These are phyloP conservation scores for Sphaerulina musiva DNA, from an alignment of 2,329 filamentous ascomycete species.

Conservation along the genomic window DNA sequence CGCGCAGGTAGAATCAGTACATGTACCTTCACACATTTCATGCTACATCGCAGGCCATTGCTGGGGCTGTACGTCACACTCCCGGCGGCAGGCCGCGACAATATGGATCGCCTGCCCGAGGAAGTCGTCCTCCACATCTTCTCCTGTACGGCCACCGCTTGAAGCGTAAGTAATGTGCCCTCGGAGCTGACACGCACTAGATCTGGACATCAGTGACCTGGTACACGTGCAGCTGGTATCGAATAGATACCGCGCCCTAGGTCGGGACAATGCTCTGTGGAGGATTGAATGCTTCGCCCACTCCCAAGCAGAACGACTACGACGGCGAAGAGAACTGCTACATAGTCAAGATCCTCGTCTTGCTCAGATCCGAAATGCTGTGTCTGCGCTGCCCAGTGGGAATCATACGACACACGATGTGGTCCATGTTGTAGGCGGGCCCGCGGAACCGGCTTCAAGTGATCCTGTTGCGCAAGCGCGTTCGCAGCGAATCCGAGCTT, in stretches of 20 bases:
- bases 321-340: conserved; percentile 46
- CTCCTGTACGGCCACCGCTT: conserved; percentile 32
- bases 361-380: conserved; percentile 38
- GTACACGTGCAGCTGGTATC: conserved; percentile 64
- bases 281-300: conserved; percentile 65
- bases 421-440: conserved; percentile 17
- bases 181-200: conserved; percentile 36
- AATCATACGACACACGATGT: conserved; percentile 24
- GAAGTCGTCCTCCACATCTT: conserved; percentile 43
- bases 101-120: conserved; percentile 29
- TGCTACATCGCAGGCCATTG: conserved; percentile 4
- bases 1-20: not conserved
- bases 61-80: conserved; percentile 3
- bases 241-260: conserved; percentile 57
- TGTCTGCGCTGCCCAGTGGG: conserved; percentile 30
- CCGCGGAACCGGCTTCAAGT: conserved; percentile 12
- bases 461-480: conserved; percentile 19
- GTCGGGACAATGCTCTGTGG: conserved; percentile 72
- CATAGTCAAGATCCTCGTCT: conserved; percentile 39
- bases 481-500: conserved; percentile 44
- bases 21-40: not conserved
- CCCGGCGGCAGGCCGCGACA: conserved; percentile 1
- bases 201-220: conserved; percentile 58
- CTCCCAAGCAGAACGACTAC: conserved; percentile 59
- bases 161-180: not conserved